Conservation (phyloP, 805 yeast species). For the Lipomyces yamadae region DNA sequence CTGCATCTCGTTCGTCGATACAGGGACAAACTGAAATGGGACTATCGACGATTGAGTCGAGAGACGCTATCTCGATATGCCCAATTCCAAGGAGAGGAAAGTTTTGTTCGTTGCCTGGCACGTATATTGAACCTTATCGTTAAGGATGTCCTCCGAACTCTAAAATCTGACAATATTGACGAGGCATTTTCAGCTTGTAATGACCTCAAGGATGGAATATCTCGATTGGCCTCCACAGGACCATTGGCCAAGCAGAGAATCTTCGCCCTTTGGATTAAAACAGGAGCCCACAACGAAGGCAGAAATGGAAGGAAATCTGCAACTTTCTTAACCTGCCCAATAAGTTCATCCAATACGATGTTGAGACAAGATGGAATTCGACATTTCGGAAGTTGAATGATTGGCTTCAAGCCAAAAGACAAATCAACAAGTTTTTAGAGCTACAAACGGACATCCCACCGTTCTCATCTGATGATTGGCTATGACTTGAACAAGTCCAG, state of each 20-base stretch:
- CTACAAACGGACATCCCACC: background rate
- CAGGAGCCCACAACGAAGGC: slow-evolving; percentile 8
- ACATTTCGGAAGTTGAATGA: slow-evolving; percentile 7
- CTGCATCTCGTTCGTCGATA: too few relatives aligned
- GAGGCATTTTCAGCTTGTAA: slow-evolving; percentile 7
- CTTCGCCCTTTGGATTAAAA: slow-evolving; percentile 8
- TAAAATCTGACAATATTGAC: slow-evolving; percentile 6
- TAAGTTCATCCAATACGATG: slow-evolving; percentile 6
- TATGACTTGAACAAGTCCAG: slow-evolving; percentile 9
- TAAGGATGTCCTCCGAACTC: slow-evolving; percentile 1
- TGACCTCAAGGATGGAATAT: slow-evolving; percentile 4
- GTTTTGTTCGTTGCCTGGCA: slow-evolving; percentile 8
- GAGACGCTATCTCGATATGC: too few relatives aligned
- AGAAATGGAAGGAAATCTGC: slow-evolving; percentile 7
- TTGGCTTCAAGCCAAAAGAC: background rate
- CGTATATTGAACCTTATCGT: slow-evolving; percentile 5
- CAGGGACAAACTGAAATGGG: too few relatives aligned
- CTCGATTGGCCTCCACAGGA: slow-evolving; percentile 3
- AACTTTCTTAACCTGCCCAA: background rate
- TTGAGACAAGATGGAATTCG: slow-evolving; percentile 16
- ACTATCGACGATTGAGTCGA: too few relatives aligned
- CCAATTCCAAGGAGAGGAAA: slow-evolving; percentile 2
- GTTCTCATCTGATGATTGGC: slow-evolving; percentile 6
- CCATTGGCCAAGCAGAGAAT: slow-evolving; percentile 6
- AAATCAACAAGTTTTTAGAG: slow-evolving; percentile 9